These are phyloP conservation scores for Solanum piurae DNA, from an alignment of 257 asterid species.

Conservation along the genomic window DNA sequence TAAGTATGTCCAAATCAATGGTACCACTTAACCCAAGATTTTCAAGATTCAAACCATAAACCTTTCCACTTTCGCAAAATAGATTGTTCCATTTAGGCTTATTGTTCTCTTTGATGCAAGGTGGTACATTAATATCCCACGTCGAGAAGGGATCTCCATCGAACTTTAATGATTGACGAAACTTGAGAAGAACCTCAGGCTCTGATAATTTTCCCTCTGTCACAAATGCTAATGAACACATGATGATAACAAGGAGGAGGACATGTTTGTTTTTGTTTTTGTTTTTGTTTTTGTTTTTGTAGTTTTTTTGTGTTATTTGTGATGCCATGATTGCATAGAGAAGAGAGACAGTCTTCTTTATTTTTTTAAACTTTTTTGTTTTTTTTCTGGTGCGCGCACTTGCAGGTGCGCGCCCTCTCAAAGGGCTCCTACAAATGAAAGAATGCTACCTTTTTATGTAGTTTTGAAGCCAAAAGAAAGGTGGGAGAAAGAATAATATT, in stretches of 20 bases:
- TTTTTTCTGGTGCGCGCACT: slow-evolving; percentile 14
- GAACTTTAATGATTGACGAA: slow-evolving; percentile 23
- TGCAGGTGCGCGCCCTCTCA: slow-evolving; percentile 19
- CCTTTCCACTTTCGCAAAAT: slow-evolving; percentile 33
- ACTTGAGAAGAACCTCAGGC: slow-evolving; percentile 28
- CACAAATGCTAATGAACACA: background rate
- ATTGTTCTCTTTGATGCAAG: slow-evolving; percentile 19
- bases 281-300: background rate
- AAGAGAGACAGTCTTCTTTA: background rate
- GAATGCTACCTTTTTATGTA: background rate
- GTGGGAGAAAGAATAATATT: slow-evolving; percentile 1
- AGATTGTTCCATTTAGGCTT: slow-evolving; percentile 30
- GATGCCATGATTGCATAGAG: slow-evolving; percentile 5
- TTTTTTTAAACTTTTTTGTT: background rate
- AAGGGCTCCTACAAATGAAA: slow-evolving; percentile 9
- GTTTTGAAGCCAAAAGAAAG: slow-evolving; percentile 9
- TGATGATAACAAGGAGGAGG: background rate
- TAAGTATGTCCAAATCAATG: slow-evolving; percentile 47
- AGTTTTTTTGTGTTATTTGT: background rate
- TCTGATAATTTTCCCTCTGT: slow-evolving; percentile 12
- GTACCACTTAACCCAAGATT: slow-evolving; percentile 51
- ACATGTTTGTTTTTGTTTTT: background rate
- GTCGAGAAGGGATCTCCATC: slow-evolving; percentile 9
- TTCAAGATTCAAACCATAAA: slow-evolving; percentile 60
- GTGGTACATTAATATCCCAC: slow-evolving; percentile 22